Base-by-base conservation (phyloP, 441 rosid species). In the Corymbia citriodora region DNA sequence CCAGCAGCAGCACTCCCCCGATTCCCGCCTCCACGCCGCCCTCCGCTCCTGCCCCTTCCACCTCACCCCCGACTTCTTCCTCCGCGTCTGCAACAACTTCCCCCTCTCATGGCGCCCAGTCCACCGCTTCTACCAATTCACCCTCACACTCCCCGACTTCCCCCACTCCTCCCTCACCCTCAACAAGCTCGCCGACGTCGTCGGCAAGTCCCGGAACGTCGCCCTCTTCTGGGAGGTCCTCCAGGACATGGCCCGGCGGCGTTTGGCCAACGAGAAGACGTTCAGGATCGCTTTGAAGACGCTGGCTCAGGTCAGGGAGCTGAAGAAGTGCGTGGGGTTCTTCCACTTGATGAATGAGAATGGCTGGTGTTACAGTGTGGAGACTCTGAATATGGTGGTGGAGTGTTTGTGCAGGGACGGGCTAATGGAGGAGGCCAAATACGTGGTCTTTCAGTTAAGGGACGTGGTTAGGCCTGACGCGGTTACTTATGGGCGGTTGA, bases 51-150 rank as follows among this genome's bases (percentile, higher is more conserved):
- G 90, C 61, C 63, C 83, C 82, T 89, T 91, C 91, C 88, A 92
- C 85, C 92, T 96, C 89, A 94, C 93, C 45, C 96, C 94, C 57
- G 99, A 97, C 55, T 94, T 97, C 93, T 97, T 97, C 94, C 97
- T 97, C 92, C 99, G 95, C 92, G 97, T 97, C 92, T 97, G 98
- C 95, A 96, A 96, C 96, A 93, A 92, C 36, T 97, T 97, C 92
- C 96, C 96, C 55, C 93, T 89, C 93, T 96, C 98, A 1, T 97
- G 98, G 99, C 97, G 97, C 40, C 99, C 99, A 49, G 94, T 96
- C 55, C 92, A 96, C 92, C 96, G 97, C 31, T 96, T 97, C 91
- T 96, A 93, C 90, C 95, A 89, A 48, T 97, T 95, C 95, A 94
- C 94, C 29, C 97, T 92, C 74, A 91, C 88, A 36, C 92, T 21